Evolutionary conservation across 208 protist species (phyloP), one percentile per base, ranked within the genome.

Genomic region (Leptomonas seymouri): DNA sequence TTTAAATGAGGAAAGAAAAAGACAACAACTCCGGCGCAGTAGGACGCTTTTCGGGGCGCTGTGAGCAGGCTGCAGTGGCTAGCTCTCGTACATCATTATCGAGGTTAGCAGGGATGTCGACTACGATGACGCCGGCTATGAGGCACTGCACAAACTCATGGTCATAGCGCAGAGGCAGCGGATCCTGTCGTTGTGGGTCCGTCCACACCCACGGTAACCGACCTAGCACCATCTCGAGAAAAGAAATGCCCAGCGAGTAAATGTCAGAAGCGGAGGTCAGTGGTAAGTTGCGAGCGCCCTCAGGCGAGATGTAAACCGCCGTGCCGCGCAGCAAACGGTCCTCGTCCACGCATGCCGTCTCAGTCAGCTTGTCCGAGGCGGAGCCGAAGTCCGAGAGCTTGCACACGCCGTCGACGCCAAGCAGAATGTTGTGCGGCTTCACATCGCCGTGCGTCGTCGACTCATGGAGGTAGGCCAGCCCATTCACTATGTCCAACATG

Each of bases 321-420:
- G 87, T 95, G 25, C 90, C 90, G 42, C 89, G 84, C 65, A 93
- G 62, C 60, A 80, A 62, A 28, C 84, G 71, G 39, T 85, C 78
- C 58, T 89, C 84, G 48, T 75, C 62, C 41, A 78, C 67, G 42
- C 60, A 70, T 41, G 56, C 54, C 42, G 31, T 63, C 51, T 76
- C 77, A 21, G 66, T 82, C 44, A 69, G 64, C 49, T 64, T 71
- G 68, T 87, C 81, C 51, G 85, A 80, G 27, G 85, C 84, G n/a
- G 87, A 90, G 23, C 91, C 91, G 68, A 96, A 96, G 77, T 96
- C 91, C 18, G 84, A 85, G 6, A 96, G 84, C 73, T 94, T 94
- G 82, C 89, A 94, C 49, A 87, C 76, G 16, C 91, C 91, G 65
- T 94, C 80, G 4, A 84, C 80, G 45, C 78, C 86, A 8, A 96